Percentiles rank a stretch among this genome's conserved stretches.
phyloP scores from a whole-genome alignment of 371 early-diverging fungal species.

The Amoeboaphelidium occidentale region DNA sequence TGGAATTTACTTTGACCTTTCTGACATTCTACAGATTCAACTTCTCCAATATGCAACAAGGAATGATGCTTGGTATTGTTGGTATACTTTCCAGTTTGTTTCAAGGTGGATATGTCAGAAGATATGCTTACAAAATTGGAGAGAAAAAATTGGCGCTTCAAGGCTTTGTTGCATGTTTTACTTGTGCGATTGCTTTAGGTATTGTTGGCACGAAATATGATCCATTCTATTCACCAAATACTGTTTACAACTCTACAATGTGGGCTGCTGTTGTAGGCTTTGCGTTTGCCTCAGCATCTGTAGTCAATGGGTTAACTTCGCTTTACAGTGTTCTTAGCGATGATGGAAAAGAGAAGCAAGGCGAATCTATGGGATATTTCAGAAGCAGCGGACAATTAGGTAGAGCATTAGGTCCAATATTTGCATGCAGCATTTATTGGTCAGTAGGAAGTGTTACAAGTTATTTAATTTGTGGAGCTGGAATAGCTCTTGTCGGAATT shows the following conservation, averaged over 20 bases:
- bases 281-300: conserved; percentile 82
- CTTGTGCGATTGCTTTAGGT: conserved; percentile 33
- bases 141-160: conserved; percentile 45
- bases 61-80: conserved; percentile 55
- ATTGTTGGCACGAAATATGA: conserved; percentile 12
- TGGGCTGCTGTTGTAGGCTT: conserved; percentile 54
- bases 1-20: conserved; percentile 94
- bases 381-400: conserved; percentile 78
- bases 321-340: conserved; percentile 29
- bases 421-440: conserved; percentile 71
- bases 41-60: conserved; percentile 70
- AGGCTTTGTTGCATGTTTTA: conserved; percentile 42
- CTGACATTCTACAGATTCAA: conserved; percentile 68
- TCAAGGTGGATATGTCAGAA: conserved; percentile 80
- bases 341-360: conserved; percentile 22
- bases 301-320: conserved; percentile 65
- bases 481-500: too few relatives aligned
- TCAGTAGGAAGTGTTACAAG: too few relatives aligned
- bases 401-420: conserved; percentile 62
- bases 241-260: conserved; percentile 15
- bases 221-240: conserved; percentile 9
- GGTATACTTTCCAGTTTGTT: conserved; percentile 64
- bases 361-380: conserved; percentile 56
- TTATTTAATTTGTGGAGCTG: too few relatives aligned
- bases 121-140: conserved; percentile 32